Base-by-base conservation (phyloP, 225 moss, liverwort and hornwort genomes). In the Bryoerythrophyllum caledonicum region DNA sequence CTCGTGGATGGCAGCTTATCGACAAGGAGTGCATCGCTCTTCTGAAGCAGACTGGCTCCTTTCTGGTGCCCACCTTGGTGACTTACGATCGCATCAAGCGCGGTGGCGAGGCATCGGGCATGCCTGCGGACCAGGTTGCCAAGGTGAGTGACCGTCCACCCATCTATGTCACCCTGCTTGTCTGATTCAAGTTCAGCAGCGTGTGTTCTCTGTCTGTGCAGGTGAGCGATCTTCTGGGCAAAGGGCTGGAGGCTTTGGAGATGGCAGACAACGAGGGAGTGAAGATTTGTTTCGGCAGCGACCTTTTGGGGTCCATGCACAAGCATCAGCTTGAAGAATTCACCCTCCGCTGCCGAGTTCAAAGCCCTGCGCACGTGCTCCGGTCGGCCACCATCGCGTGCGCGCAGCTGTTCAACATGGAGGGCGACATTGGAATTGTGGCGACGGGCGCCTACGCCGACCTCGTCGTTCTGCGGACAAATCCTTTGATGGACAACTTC, bases 31-130 rank as follows among this genome's bases (percentile, higher is more conserved):
- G 90, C 79, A 54, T 83, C 37, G 53, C 77, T 44, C 81, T 90
- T 34, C 49, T 90, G 60, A 83, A 83, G 70, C 71, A 79, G 71
- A 87, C 55, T 1, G 66, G 43, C 15, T 64, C 79, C 44, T 90
- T 85, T 74, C 25, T 90, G 24, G 90, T 90, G 71, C 90, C 90
- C 27, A 90, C 90, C 8, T 77, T 90, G 77, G 85, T 90, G 57
- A 90, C 90, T 25, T 90, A 90, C 58, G 87, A 90, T 30, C 70
- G 85, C 62, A 87, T 90, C 74, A 83, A 83, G 54, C 81, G 77
- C 21, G 64, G 21, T 3, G 90, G 90, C 21, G 84, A 90, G 71
- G 85, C 56, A 0, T 81, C 87, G 27, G 90, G 87, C 32, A 90
- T 90, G 90, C 90, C 90, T 19, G 26, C 10, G n/a, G 83, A 85